Conservation (phyloP, 257 asterid species). For the Haberlea rhodopensis region DNA sequence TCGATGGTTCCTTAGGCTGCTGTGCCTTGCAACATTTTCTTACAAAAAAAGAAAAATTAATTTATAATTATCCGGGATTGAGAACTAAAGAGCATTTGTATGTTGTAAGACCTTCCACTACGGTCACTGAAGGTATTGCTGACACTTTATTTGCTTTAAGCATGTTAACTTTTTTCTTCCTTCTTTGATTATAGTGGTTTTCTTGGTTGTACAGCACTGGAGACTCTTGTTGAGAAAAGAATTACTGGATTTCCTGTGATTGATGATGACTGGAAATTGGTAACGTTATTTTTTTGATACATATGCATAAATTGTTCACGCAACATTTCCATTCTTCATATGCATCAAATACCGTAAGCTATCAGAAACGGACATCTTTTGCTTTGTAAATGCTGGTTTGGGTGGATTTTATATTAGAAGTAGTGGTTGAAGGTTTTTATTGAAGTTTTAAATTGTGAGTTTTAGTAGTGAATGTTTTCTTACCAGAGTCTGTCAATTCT, state of each 20-base stretch:
- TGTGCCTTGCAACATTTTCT: no score
- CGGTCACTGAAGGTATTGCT: constrained; percentile 79
- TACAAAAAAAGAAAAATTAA: no score
- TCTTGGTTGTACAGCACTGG: constrained; percentile 56
- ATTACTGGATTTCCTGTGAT: constrained; percentile 92
- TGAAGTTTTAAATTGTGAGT: neutral
- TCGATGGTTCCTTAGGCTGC: no score
- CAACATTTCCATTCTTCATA: neutral
- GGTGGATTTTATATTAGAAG: neutral
- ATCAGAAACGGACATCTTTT: neutral
- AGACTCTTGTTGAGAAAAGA: constrained; percentile 76
- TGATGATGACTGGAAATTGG: constrained; percentile 91
- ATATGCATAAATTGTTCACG: neutral
- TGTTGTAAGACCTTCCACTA: constrained; percentile 66
- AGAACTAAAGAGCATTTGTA: constrained; percentile 60
- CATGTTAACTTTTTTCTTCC: constrained; percentile 5
- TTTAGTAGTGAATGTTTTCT: neutral
- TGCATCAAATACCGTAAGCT: neutral
- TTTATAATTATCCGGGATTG: no score
- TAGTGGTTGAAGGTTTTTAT: neutral
- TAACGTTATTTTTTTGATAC: constrained; percentile 34
- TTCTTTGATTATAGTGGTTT: constrained; percentile 15
- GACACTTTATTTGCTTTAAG: constrained; percentile 10
- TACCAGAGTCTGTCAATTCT: no score
- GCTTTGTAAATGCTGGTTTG: neutral